These are phyloP conservation scores for Neurospora terricola DNA, from an alignment of 495 filamentous ascomycete species.

Conservation along the genomic window DNA sequence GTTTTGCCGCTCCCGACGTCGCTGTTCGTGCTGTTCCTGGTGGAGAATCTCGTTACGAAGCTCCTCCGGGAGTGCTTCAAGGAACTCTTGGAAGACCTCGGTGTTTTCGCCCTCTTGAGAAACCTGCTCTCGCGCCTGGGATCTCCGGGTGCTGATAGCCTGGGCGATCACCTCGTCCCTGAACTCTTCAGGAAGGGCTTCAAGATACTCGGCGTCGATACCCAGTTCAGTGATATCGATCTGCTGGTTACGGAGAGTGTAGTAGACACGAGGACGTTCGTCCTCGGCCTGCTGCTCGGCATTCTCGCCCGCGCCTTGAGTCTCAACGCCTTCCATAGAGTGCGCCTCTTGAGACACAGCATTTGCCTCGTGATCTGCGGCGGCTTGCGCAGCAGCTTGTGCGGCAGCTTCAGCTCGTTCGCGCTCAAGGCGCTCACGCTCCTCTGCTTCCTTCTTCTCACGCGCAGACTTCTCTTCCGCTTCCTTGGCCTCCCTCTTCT, in stretches of 20 bases:
- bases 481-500: conserved; percentile 46
- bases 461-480: conserved; percentile 48
- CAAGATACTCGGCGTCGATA: conserved; percentile 88
- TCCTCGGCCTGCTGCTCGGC: conserved; percentile 19
- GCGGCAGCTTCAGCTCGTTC: conserved; percentile 38
- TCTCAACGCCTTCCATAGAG: conserved; percentile 84
- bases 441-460: conserved; percentile 49
- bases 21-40: conserved; percentile 80
- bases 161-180: conserved; percentile 91
- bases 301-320: conserved; percentile 30
- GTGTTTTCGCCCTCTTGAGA: conserved; percentile 65
- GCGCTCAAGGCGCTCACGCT: conserved; percentile 42
- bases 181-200: conserved; percentile 87
- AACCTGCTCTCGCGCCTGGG: conserved; percentile 61
- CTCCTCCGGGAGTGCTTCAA: conserved; percentile 83
- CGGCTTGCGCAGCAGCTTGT: conserved; percentile 19
- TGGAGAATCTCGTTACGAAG: conserved; percentile 83
- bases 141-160: conserved; percentile 72
- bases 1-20: conserved; percentile 63
- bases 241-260: conserved; percentile 71
- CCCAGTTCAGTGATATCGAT: conserved; percentile 89
- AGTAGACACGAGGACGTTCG: conserved; percentile 50
- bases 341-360: conserved; percentile 31
- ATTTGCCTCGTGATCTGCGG: conserved; percentile 2
- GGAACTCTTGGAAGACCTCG: conserved; percentile 87